phyloP scores from a whole-genome alignment of 257 asterid species.

The Jacaranda copaia region DNA sequence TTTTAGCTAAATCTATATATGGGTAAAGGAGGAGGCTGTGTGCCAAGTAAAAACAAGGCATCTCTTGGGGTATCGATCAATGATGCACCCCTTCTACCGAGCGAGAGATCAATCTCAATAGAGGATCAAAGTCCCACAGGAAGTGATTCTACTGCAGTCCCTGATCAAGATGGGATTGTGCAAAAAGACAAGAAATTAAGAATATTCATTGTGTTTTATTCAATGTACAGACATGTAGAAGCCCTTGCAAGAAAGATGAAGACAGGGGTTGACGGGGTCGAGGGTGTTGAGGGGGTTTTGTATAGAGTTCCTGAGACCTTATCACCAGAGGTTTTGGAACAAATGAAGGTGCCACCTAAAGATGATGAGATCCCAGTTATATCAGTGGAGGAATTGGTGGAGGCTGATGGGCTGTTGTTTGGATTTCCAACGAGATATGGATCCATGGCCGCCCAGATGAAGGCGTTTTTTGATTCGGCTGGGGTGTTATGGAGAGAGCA shows the following conservation, averaged over 20 bases:
- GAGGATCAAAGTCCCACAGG: conserved; percentile 34
- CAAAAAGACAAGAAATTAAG: conserved; percentile 40
- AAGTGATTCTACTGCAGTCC: conserved; percentile 22
- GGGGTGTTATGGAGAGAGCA: conserved; percentile 61
- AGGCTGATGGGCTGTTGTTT: conserved; percentile 63
- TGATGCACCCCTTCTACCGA: conserved; percentile 30
- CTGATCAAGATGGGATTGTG: conserved; percentile 21
- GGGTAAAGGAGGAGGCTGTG: conserved; percentile 82
- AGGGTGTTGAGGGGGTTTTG: conserved; percentile 59
- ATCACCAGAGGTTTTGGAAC: conserved; percentile 45
- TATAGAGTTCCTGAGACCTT: conserved; percentile 62
- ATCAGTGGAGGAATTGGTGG: conserved; percentile 48
- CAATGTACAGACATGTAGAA: conserved; percentile 69
- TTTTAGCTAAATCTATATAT: conserved; percentile 32
- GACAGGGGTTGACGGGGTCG: conserved; percentile 60
- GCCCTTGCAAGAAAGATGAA: conserved; percentile 57
- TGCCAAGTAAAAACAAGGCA: conserved; percentile 55
- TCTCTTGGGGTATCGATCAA: conserved; percentile 36
- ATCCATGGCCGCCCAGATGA: conserved; percentile 65
- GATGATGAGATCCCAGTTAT: conserved; percentile 49
- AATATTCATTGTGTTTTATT: conserved; percentile 62
- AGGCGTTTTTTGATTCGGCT: conserved; percentile 63
- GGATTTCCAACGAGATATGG: conserved; percentile 68
- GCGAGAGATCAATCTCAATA: conserved; percentile 37
- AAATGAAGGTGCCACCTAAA: conserved; percentile 55